phyloP scores from a whole-genome alignment of 169 alveolate genomes.

The Plasmodium cynomolgi region DNA sequence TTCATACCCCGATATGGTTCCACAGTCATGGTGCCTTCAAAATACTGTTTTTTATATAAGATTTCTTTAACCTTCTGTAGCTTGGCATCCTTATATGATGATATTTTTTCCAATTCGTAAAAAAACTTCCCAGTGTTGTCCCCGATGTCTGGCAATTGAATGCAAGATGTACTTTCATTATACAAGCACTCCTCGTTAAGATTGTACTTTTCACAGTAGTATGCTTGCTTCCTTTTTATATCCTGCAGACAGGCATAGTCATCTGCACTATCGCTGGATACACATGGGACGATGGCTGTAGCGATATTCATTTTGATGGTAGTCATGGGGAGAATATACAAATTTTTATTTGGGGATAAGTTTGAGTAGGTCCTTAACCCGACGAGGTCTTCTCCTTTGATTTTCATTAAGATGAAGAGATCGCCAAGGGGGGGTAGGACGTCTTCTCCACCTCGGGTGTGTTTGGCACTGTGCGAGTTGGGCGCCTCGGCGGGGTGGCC shows the following conservation, averaged over 20 bases:
- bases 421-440: background rate
- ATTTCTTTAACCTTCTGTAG: constrained; percentile 96
- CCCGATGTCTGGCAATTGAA: constrained; percentile 92
- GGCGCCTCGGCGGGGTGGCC: background rate
- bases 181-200: constrained; percentile 83
- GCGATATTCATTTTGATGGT: constrained; percentile 96
- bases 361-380: constrained; percentile 96
- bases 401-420: constrained; percentile 75
- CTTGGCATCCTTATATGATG: constrained; percentile 94
- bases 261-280: constrained; percentile 99
- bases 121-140: constrained; percentile 84
- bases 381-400: constrained; percentile 92
- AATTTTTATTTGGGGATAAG: constrained; percentile 90
- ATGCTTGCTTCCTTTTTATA: constrained; percentile 90
- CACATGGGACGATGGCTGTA: constrained; percentile 99
- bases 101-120: constrained; percentile 87
- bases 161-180: constrained; percentile 93
- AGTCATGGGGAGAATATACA: constrained; percentile 97
- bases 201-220: constrained; percentile 83
- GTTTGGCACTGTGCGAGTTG: background rate
- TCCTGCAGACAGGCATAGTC: constrained; percentile 97
- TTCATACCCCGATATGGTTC: constrained; percentile 93
- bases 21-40: constrained; percentile 96
- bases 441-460: background rate
- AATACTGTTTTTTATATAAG: constrained; percentile 96